These are phyloP conservation scores for Metarhizium robertsii DNA, from an alignment of 2,329 filamentous ascomycete species.

Conservation along the genomic window DNA sequence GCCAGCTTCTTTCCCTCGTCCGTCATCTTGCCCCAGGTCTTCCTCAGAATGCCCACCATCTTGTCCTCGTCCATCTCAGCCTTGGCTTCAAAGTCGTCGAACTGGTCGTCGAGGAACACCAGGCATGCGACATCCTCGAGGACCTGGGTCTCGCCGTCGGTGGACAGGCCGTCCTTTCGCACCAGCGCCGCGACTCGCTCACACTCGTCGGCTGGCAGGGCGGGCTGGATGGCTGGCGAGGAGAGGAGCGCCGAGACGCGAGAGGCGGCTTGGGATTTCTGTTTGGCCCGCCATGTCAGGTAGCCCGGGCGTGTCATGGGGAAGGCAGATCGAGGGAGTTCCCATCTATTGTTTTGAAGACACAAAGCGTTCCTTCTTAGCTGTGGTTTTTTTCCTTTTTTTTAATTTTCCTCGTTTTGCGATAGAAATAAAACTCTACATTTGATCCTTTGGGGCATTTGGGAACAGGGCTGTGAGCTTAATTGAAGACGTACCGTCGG, in stretches of 20 bases:
- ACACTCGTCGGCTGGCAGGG: conserved; percentile 39
- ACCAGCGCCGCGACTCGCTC: conserved; percentile 61
- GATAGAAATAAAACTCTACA: too few relatives aligned
- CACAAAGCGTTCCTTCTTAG: too few relatives aligned
- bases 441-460: too few relatives aligned
- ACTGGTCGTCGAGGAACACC: conserved; percentile 80
- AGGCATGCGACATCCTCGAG: conserved; percentile 82
- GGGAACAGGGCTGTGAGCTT: not conserved
- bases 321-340: conserved; percentile 64
- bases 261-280: conserved; percentile 55
- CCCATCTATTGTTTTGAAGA: conserved; percentile 45
- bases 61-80: conserved; percentile 65
- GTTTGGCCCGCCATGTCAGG: conserved; percentile 66
- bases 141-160: conserved; percentile 54
- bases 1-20: conserved; percentile 53
- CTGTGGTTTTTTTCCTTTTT: too few relatives aligned
- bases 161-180: conserved; percentile 63
- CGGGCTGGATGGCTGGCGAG: conserved; percentile 24
- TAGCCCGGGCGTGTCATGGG: conserved; percentile 70
- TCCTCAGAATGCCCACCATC: conserved; percentile 58
- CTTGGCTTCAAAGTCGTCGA: conserved; percentile 66
- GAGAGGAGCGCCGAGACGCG: conserved; percentile 46
- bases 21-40: conserved; percentile 73
- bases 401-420: too few relatives aligned
- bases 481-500: conserved; percentile 37